A percentile compares a stretch with the other conserved stretches of the same genome.
Evolutionary conservation across 2,329 filamentous ascomycete genomes (phyloP).

Genomic region (Aspergillus sclerotialis): DNA sequence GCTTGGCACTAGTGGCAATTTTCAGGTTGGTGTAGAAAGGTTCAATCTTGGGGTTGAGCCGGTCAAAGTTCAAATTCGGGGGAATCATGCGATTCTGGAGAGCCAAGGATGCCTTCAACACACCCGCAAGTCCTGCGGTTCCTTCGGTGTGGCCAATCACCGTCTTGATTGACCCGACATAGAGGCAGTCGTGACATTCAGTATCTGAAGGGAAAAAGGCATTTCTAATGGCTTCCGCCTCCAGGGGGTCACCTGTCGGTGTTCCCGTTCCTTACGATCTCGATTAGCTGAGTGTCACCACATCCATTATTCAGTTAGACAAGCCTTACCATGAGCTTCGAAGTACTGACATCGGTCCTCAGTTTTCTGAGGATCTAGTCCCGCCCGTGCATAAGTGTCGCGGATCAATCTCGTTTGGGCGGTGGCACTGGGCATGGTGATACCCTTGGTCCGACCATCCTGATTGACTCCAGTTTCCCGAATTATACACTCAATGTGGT

Average conservation of each 20-base stretch:
- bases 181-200: slow-evolving; percentile 4
- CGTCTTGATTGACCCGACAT: slow-evolving; percentile 22
- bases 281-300: too few species aligned
- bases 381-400: slow-evolving; percentile 8
- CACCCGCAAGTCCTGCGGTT: slow-evolving; percentile 17
- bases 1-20: slow-evolving; percentile 5
- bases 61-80: slow-evolving; percentile 18
- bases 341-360: slow-evolving; percentile 25
- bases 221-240: slow-evolving; percentile 13
- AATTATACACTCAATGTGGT: slow-evolving; percentile 1
- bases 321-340: slow-evolving; percentile 35
- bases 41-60: slow-evolving; percentile 13
- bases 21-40: slow-evolving; percentile 11
- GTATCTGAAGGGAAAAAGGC: slow-evolving; percentile 12
- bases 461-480: slow-evolving; percentile 1
- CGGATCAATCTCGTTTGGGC: neutral
- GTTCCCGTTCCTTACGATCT: slow-evolving; percentile 38
- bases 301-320: too few species aligned
- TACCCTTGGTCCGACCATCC: neutral
- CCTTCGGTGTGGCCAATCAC: slow-evolving; percentile 22
- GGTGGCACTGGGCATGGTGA: slow-evolving; percentile 1
- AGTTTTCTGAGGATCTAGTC: slow-evolving; percentile 22
- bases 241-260: slow-evolving; percentile 19
- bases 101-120: slow-evolving; percentile 20
- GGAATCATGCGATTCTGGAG: slow-evolving; percentile 21